Evolutionary conservation across 805 yeast species (phyloP).

Genomic region (Geotrichum ghanense): DNA sequence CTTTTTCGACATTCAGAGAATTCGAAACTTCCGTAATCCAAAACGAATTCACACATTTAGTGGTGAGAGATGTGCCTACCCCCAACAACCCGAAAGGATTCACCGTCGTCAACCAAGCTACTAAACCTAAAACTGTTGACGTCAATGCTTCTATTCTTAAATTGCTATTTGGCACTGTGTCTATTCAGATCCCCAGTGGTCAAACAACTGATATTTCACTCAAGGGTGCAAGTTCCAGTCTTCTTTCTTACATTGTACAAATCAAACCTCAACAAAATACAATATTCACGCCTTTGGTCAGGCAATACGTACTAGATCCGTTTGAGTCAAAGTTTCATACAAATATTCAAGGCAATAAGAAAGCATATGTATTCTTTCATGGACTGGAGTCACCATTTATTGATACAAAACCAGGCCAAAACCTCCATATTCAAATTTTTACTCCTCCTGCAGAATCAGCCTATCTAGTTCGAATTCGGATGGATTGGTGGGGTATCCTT

Average conservation of each 20-base stretch:
- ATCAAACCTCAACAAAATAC: slow-evolving; percentile 11
- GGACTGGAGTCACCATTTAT: slow-evolving; percentile 54
- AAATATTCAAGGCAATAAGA: slow-evolving; percentile 31
- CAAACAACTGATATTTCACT: slow-evolving; percentile 37
- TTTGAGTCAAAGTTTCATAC: slow-evolving; percentile 75
- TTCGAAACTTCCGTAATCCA: slow-evolving; percentile 38
- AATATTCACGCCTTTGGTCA: slow-evolving; percentile 48
- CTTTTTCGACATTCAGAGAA: slow-evolving; percentile 36
- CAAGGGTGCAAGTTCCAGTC: slow-evolving; percentile 48
- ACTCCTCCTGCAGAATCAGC: slow-evolving; percentile 20
- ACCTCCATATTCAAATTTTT: slow-evolving; percentile 14
- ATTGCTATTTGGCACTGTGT: slow-evolving; percentile 16
- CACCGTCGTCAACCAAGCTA: slow-evolving; percentile 19
- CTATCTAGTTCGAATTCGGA: not conserved
- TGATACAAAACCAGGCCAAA: slow-evolving; percentile 31
- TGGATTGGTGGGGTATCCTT: slow-evolving; percentile 51
- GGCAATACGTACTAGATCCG: slow-evolving; percentile 56
- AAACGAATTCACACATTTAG: slow-evolving; percentile 36
- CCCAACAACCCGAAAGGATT: slow-evolving; percentile 15
- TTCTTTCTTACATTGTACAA: slow-evolving; percentile 39
- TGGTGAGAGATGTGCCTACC: slow-evolving; percentile 31
- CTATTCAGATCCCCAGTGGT: slow-evolving; percentile 30
- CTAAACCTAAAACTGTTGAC: slow-evolving; percentile 19
- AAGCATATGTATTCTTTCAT: slow-evolving; percentile 36
- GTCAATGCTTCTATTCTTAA: slow-evolving; percentile 12